These are phyloP conservation scores for Bonia amplexicaulis DNA, from an alignment of 176 grass and related monocot genomes.

Conservation along the genomic window DNA sequence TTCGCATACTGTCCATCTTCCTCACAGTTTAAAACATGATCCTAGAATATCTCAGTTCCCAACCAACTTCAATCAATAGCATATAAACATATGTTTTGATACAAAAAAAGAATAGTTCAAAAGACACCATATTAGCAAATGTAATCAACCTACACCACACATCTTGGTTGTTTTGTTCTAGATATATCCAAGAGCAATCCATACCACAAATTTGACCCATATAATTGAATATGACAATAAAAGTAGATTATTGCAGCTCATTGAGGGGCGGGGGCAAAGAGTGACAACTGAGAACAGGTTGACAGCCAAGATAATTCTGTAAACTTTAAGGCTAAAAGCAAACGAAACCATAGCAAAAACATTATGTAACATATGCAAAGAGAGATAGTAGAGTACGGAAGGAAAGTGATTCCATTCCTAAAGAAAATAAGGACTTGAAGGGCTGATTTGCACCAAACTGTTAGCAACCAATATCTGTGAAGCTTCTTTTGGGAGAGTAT, in stretches of 20 bases:
- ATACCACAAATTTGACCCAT: background rate
- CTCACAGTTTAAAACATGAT: background rate
- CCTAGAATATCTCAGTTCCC: background rate
- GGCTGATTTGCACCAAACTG: background rate
- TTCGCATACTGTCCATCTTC: background rate
- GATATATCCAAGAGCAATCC: slow-evolving; percentile 17
- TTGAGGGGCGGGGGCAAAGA: background rate
- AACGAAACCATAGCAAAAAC: background rate
- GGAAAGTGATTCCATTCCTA: background rate
- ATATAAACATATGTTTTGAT: background rate
- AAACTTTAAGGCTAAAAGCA: background rate
- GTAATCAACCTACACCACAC: background rate
- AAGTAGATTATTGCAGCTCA: background rate
- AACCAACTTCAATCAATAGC: slow-evolving; percentile 10
- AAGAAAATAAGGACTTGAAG: slow-evolving; percentile 13
- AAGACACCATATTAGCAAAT: background rate
- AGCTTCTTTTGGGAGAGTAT: background rate
- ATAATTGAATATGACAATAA: background rate
- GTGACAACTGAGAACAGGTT: background rate
- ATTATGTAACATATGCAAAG: background rate
- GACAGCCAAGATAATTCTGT: background rate
- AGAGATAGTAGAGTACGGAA: background rate
- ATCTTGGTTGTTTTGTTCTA: background rate
- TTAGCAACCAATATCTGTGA: background rate
- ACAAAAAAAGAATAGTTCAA: background rate